A percentile compares a stretch with the other conserved stretches of the same genome.
Conservation (phyloP, 139 green algal species). For the Desmodesmus armatus region DNA sequence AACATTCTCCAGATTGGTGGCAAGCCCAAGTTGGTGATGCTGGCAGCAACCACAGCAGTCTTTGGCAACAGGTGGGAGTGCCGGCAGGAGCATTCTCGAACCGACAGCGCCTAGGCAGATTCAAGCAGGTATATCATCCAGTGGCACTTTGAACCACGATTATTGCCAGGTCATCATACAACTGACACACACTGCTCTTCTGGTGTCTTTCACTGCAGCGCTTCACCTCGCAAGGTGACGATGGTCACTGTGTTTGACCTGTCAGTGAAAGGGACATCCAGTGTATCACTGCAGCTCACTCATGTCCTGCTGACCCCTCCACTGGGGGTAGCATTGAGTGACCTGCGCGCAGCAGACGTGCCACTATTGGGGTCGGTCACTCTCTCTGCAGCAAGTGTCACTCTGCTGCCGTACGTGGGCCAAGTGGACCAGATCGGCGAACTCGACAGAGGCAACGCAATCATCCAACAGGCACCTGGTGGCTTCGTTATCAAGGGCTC, state of each 20-base stretch:
- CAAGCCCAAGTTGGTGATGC: neutral
- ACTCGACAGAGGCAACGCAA: neutral
- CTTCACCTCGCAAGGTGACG: neutral
- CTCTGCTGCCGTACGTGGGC: constrained; percentile 14
- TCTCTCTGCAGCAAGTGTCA: neutral
- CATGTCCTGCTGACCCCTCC: constrained; percentile 2
- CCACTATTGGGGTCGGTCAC: neutral
- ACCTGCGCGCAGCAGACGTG: constrained; percentile 7
- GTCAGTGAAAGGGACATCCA: neutral
- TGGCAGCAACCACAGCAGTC: neutral
- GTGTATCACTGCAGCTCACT: neutral
- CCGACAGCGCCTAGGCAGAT: too few relatives aligned
- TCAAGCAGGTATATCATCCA: too few relatives aligned
- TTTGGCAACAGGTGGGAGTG: neutral
- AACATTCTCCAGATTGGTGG: neutral
- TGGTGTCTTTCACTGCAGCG: too few relatives aligned
- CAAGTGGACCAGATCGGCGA: constrained; percentile 7
- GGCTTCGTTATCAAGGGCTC: constrained; percentile 5
- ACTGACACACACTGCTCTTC: too few relatives aligned
- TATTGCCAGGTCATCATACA: too few relatives aligned
- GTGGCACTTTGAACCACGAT: too few relatives aligned
- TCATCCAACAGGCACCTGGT: neutral
- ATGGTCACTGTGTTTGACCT: constrained; percentile 16
- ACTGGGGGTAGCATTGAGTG: neutral
- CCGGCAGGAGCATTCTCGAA: neutral